A percentile compares a stretch with the other conserved stretches of the same genome.
These are phyloP conservation scores for Huntiella decipiens DNA, from an alignment of 2,329 filamentous ascomycete species.

Conservation along the genomic window DNA sequence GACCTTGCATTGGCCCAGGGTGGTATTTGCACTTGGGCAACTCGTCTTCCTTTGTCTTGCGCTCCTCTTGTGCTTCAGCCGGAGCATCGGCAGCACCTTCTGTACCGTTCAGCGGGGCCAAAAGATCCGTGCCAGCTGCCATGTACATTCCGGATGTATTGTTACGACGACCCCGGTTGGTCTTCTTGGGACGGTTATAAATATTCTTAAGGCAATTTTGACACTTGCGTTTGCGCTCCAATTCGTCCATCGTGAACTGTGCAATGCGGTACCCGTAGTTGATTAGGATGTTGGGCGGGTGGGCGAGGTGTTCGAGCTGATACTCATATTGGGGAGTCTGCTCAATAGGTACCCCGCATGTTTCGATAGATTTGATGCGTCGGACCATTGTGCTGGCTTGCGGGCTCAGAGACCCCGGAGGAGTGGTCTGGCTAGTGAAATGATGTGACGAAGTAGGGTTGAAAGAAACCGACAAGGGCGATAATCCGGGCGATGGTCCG, in stretches of 20 bases:
- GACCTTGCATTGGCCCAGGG: slow-evolving; percentile 16
- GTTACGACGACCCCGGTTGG: not conserved
- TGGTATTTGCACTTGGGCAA: slow-evolving; percentile 13
- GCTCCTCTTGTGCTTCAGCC: not conserved
- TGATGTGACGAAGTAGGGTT: slow-evolving; percentile 4
- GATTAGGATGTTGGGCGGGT: not conserved
- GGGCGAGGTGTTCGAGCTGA: not conserved
- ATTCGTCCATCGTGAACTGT: slow-evolving; percentile 15
- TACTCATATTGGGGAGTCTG: not conserved
- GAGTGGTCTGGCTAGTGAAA: not conserved
- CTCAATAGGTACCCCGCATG: slow-evolving; percentile 2
- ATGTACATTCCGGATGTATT: not conserved
- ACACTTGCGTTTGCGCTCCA: slow-evolving; percentile 19
- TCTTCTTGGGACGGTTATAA: not conserved
- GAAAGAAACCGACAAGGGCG: slow-evolving; percentile 2
- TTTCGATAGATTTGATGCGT: not conserved
- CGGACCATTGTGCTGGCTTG: slow-evolving; percentile 1
- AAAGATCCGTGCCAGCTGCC: not conserved
- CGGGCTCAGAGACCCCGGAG: not conserved
- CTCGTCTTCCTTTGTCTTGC: slow-evolving; percentile 1
- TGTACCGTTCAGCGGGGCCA: too few species aligned
- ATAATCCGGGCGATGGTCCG: not conserved
- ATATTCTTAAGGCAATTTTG: slow-evolving; percentile 14
- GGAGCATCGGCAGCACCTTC: not conserved
- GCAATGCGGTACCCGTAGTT: slow-evolving; percentile 15